Conservation (phyloP, 2,329 filamentous ascomycete genomes). For the Lecanosticta acicola region DNA sequence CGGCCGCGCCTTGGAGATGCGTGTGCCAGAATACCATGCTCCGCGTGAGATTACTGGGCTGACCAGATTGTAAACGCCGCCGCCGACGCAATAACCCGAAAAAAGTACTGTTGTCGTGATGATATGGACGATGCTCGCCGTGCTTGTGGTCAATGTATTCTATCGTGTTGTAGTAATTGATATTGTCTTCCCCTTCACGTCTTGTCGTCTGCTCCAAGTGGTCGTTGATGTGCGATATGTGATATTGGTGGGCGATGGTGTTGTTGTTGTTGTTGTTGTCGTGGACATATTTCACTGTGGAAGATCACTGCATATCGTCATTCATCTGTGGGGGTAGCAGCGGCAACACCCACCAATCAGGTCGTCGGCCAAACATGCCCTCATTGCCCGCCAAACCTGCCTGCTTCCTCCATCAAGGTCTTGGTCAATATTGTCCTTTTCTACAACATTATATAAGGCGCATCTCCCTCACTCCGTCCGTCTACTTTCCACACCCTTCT, state of each 20-base stretch:
- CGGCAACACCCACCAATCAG: background rate
- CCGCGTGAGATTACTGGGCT: constrained; percentile 41
- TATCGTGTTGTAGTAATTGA: background rate
- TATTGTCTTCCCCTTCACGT: background rate
- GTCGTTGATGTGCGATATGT: background rate
- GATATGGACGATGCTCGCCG: background rate
- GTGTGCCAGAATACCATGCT: constrained; percentile 51
- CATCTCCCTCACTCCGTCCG: too few relatives aligned
- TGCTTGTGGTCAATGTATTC: background rate
- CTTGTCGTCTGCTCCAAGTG: background rate
- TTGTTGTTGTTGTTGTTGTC: background rate
- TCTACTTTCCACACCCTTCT: too few relatives aligned
- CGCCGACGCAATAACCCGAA: background rate
- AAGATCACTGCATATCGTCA: too few relatives aligned
- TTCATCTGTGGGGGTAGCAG: background rate
- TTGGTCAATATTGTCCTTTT: background rate
- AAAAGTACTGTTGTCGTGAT: background rate
- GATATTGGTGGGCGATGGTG: background rate
- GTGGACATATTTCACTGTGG: background rate
- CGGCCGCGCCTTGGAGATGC: constrained; percentile 70
- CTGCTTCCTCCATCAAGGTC: background rate
- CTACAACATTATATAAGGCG: too few relatives aligned
- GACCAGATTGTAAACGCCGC: constrained; percentile 35
- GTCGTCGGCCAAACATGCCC: too few relatives aligned
- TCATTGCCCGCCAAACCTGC: background rate